phyloP scores from a whole-genome alignment of 176 grass and related monocot species.

The Oryza longistaminata region DNA sequence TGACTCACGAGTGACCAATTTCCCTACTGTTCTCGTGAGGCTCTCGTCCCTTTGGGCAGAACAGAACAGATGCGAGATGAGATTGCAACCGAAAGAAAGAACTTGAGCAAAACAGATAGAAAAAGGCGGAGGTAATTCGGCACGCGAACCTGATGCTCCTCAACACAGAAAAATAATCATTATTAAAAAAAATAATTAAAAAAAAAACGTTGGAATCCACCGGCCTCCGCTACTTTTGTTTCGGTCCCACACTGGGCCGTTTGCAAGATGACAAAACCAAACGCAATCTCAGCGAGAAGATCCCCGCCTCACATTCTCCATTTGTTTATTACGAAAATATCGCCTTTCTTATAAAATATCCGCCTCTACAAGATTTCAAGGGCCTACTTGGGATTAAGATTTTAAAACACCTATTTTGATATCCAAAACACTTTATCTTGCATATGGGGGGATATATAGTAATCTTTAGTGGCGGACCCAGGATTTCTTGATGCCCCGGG shows the following conservation, averaged over 20 bases:
- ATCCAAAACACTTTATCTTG: background rate
- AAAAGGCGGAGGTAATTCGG: background rate
- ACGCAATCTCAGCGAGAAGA: background rate
- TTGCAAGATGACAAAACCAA: background rate
- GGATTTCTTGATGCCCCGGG: too few relatives aligned
- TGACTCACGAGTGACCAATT: background rate
- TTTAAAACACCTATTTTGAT: too few relatives aligned
- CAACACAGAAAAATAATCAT: too few relatives aligned
- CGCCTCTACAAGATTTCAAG: background rate
- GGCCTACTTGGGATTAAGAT: too few relatives aligned
- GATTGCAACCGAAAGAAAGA: background rate
- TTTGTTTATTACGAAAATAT: background rate
- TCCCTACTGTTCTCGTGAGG: background rate
- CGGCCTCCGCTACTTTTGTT: background rate
- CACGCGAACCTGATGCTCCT: background rate
- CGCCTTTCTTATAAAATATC: background rate
- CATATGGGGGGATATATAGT: background rate
- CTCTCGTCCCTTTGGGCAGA: background rate
- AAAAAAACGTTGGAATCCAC: background rate
- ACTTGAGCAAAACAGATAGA: background rate
- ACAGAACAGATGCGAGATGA: background rate
- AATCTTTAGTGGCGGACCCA: background rate
- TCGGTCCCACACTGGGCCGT: too few relatives aligned
- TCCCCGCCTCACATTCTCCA: background rate
- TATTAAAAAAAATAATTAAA: too few relatives aligned